Percentiles rank a stretch among this genome's conserved stretches.
phyloP scores from a whole-genome alignment of 257 asterid species.

The Solanum ossicruentum region DNA sequence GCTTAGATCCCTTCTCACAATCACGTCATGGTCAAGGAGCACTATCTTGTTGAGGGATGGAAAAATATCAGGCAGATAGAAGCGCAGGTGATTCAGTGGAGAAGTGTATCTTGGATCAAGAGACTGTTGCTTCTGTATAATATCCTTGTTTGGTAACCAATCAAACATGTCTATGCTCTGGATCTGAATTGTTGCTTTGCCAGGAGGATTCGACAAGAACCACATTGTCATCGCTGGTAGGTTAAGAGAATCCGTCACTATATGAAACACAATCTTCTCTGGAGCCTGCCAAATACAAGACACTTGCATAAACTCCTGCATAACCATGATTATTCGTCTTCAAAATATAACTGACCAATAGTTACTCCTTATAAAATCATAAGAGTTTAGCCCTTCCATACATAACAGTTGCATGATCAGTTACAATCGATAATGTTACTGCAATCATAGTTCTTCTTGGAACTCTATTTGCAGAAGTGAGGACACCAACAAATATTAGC shows the following conservation, averaged over 20 bases:
- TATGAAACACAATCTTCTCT: constrained; percentile 41
- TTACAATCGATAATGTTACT: neutral
- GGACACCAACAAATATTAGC: neutral
- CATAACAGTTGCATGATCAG: neutral
- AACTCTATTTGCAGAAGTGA: neutral
- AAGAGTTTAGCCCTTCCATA: neutral
- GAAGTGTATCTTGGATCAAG: constrained; percentile 58
- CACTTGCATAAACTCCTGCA: neutral
- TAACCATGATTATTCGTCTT: neutral
- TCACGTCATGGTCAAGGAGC: constrained; percentile 48
- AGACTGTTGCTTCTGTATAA: constrained; percentile 30
- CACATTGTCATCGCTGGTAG: constrained; percentile 50
- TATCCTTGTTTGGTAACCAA: constrained; percentile 43
- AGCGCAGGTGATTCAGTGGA: constrained; percentile 51
- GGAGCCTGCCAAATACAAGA: constrained; percentile 26
- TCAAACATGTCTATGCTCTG: constrained; percentile 47
- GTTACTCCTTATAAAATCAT: neutral
- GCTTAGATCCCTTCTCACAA: constrained; percentile 44
- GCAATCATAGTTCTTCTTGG: neutral
- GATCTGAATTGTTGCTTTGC: constrained; percentile 32
- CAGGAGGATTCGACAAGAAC: constrained; percentile 38
- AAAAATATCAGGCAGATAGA: constrained; percentile 47
- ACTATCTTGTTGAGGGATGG: constrained; percentile 40
- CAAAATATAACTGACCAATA: neutral
- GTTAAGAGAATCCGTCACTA: constrained; percentile 42